Evolutionary conservation across 164 flowering plant genomes (phyloP), one percentile per base, ranked within the genome.

Genomic region (Vitis cinerea): DNA sequence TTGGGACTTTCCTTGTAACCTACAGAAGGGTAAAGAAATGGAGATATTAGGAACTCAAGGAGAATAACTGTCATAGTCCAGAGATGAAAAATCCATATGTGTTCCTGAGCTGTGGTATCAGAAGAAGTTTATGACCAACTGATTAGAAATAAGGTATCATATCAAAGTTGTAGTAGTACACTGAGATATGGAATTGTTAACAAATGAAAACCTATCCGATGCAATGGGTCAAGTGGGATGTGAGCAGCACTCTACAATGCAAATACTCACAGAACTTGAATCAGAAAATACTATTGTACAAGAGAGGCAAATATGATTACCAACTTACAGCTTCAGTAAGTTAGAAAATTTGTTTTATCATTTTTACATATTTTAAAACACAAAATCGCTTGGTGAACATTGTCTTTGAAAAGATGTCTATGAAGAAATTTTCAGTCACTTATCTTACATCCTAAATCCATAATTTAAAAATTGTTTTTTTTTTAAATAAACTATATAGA

Each of bases 1-100:
- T 79, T 90, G 97, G 68, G 99, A 93, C 82, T 92, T 96, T 11
- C 99, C 94, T 60, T 93, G 99, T 68, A 93, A 83, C 80, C 98
- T 93, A 86, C 61, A 78, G 44, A 37, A 37, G 44, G 44, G 44
- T 37, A 37, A 37, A 37, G 7, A 23, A 23, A 23, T 23, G 27
- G 27, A 23, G 27, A 23, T 23, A 37, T 37, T 37, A 37, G 44
- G 27, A 37, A 37, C 7, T 37, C 44, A 44, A 44, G 44, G 0
- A 44, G n/a, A 49, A 48, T 47, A 44, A 23, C 27, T 17, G 57
- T 9, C 9, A 23, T 10, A 3, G 15, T 3, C 27, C 9, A 15
- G 13, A 57, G 29, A 60, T n/a, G 49, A 13, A 13, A 12, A 29
- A 27, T 13, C 51, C n/a, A 1, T 23, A 23, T 23, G 15, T 27